Evolutionary conservation across 345 rosid genomes (phyloP).

Genomic region (Melaleuca quinquenervia): DNA sequence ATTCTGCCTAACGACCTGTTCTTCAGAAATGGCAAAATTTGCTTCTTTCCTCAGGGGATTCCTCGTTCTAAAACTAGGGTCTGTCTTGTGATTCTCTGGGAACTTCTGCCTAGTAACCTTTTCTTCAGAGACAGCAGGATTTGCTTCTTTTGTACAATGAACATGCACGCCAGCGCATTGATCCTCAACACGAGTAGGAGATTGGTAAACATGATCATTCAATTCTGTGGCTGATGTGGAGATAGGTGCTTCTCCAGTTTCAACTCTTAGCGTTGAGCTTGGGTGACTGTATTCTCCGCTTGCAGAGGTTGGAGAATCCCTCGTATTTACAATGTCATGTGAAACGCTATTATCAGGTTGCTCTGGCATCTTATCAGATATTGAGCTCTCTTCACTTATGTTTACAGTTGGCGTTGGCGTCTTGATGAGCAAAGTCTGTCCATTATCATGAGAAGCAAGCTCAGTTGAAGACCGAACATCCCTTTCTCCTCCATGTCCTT

Average conservation of each 20-base stretch:
- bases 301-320: background rate
- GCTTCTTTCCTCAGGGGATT: background rate
- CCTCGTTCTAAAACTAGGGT: background rate
- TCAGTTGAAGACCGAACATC: background rate
- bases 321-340: background rate
- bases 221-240: background rate
- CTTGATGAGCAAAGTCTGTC: background rate
- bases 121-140: background rate
- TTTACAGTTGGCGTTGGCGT: background rate
- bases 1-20: background rate
- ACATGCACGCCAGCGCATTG: background rate
- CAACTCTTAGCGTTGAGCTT: background rate
- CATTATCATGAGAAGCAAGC: background rate
- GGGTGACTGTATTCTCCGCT: background rate
- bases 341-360: background rate
- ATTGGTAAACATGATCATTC: background rate
- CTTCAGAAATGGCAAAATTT: background rate
- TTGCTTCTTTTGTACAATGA: background rate
- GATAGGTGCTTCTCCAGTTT: background rate
- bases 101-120: background rate
- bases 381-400: background rate
- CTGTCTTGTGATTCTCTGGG: background rate
- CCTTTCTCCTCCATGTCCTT: background rate
- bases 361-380: background rate
- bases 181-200: background rate